Base-by-base conservation (phyloP, 148 eudicot species). In the Cornus controversa region DNA sequence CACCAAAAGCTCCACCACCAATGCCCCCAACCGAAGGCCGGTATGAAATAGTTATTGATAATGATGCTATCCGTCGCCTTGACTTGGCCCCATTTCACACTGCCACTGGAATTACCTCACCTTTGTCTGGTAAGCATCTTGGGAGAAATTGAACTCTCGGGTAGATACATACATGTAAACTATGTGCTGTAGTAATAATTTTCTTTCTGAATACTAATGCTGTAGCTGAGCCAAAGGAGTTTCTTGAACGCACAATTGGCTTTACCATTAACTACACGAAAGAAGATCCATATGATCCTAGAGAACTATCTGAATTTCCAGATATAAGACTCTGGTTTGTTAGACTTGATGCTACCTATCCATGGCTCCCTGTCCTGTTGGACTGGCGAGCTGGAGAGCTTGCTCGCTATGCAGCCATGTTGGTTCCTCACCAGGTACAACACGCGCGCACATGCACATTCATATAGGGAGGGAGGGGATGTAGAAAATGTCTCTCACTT, bases 301-400 rank as follows among this genome's bases (percentile, higher is more conserved):
- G 98, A 47, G 98, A 94, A 74, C 84, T 91, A 11, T 91, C 97
- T 0, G 98, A 94, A 80, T 77, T 81, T 31, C 94, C 94, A 0
- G 96, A 94, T 50, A 79, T 94, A 69, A 86, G 98, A 73, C 93
- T 94, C 16, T 94, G 98, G 98, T 94, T 92, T 76, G 90, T 94
- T 40, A 88, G 98, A 75, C 91, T 94, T 14, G 98, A 94, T 80
- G 95, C 93, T 24, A 76, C 80, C n/a, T 94, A 91, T 80, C 97
- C 98, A 0, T 92, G 96, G 98, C 90, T 94, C 11, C 97, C 98
- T 0, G 93, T 89, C 37, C 64, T 89, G 67, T 77, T 94, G 74
- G 98, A 94, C 77, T 94, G 98, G 98, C 80, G 98, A 13, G 94
- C 91, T 15, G 97, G 98, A 24, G 97, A 94, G 70, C 96, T 94